These are phyloP conservation scores for Chlamydomonas urium DNA, from an alignment of 139 green algal species.

Conservation along the genomic window DNA sequence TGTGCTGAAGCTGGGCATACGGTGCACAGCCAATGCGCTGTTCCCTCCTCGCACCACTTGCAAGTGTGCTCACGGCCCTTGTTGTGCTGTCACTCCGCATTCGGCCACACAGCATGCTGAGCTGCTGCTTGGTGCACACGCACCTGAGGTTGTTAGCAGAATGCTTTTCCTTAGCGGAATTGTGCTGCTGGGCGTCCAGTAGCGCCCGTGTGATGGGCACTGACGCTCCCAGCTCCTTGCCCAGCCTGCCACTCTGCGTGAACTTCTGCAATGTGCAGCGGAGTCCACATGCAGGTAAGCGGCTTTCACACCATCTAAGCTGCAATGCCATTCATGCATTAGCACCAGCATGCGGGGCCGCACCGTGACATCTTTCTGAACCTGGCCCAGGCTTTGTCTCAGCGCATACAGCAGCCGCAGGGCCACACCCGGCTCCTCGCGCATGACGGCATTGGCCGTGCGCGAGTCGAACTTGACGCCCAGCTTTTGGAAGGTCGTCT, in stretches of 20 bases:
- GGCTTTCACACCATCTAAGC: too few relatives aligned
- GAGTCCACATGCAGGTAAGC: too few relatives aligned
- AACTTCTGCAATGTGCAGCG: slow-evolving; percentile 44
- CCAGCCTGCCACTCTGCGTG: slow-evolving; percentile 35
- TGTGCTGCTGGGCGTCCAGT: slow-evolving; percentile 50
- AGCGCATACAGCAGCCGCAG: slow-evolving; percentile 56
- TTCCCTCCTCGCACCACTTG: too few relatives aligned
- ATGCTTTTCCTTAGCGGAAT: slow-evolving; percentile 29
- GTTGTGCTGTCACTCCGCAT: too few relatives aligned
- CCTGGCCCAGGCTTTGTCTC: slow-evolving; percentile 45
- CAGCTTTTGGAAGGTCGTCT: slow-evolving; percentile 56
- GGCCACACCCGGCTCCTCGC: slow-evolving; percentile 55
- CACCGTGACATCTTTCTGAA: slow-evolving; percentile 47
- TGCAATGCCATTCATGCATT: too few relatives aligned
- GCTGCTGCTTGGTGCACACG: too few relatives aligned
- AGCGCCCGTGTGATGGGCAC: slow-evolving; percentile 40
- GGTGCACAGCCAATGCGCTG: too few relatives aligned
- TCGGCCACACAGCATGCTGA: too few relatives aligned
- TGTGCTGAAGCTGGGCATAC: too few relatives aligned
- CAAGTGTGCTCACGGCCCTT: too few relatives aligned
- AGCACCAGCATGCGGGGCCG: not conserved
- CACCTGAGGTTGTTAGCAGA: not conserved
- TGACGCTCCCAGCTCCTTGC: slow-evolving; percentile 27
- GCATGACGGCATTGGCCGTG: slow-evolving; percentile 56
- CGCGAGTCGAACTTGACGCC: slow-evolving; percentile 49